Conservation (phyloP, 345 rosid genomes). For the Citrus australasica region DNA sequence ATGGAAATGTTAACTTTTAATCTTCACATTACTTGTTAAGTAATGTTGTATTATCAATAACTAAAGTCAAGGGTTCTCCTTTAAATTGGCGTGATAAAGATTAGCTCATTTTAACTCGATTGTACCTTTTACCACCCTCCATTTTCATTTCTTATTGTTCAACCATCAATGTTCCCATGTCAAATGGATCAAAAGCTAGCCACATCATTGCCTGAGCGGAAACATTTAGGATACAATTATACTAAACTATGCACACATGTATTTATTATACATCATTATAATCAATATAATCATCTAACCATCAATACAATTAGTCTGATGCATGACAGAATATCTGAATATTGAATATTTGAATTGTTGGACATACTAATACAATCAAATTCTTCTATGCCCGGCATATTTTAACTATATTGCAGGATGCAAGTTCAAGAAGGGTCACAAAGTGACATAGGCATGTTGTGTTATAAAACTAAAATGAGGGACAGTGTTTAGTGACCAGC, state of each 20-base stretch:
- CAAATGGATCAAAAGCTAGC: neutral
- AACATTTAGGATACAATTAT: too few relatives aligned
- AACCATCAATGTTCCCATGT: neutral
- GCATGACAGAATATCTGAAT: too few relatives aligned
- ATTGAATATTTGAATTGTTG: too few relatives aligned
- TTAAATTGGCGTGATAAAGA: conserved; percentile 14
- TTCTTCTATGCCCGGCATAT: neutral
- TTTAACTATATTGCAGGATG: neutral
- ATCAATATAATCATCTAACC: neutral
- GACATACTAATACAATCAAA: too few relatives aligned
- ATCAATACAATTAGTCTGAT: too few relatives aligned
- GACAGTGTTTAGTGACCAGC: too few relatives aligned
- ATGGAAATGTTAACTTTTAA: conserved; percentile 16
- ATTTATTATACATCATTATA: too few relatives aligned
- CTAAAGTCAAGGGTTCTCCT: conserved; percentile 1
- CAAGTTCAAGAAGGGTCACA: neutral
- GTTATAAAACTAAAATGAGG: neutral
- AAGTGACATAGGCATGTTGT: too few relatives aligned
- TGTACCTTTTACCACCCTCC: neutral
- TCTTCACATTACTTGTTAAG: conserved; percentile 14
- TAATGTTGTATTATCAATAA: neutral
- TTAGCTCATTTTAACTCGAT: conserved; percentile 6
- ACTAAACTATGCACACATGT: too few relatives aligned
- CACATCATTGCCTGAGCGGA: neutral
- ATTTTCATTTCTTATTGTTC: neutral